Base-by-base conservation (phyloP, 1,139 yeast species). In the Diutina ranongensis region DNA sequence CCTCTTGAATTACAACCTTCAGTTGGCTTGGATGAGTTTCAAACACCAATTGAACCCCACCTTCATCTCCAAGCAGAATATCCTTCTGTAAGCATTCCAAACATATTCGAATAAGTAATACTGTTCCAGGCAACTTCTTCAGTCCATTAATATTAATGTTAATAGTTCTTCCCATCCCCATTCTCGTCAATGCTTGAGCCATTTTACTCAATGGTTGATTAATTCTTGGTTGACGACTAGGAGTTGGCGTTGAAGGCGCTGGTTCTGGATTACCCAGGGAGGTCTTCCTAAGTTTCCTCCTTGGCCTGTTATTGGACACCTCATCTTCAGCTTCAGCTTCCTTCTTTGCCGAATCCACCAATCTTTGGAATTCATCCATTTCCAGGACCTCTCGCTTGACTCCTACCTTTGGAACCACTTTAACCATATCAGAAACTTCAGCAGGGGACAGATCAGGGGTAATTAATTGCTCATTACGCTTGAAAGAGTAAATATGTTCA, bases 81-180 rank as follows among this genome's bases (percentile, higher is more conserved):
- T 38, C 32, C 21, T 15, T 25, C 16, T 16, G 42, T 15, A 25
- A n/a, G 12, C 42, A 38, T 3, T 38, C 42, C 22, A 38, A 25
- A 15, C 42, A 38, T 25, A 38, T 15, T 13, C 33, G 42, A n/a
- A 38, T 38, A 15, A 38, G 13, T 7, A 38, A 16, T 5, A 25
- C 42, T 12, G 42, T 38, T 8, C 42, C 42, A 9, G 42, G 42
- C n/a, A 25, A 16, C 32, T 38, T 38, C 13, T 38, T 38, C 32
- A 16, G 28, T 8, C 42, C 42, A 10, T 25, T n/a, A 21, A 38
- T 38, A 15, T 38, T 38, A 32, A 38, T 15, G 10, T 38, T 38
- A n/a, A 21, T 25, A 4, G 32, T 38, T 27, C 21, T 10, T 8
- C 42, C 42, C 42, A 38, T 38, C 8, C 42, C 42, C 42, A 38